Conservation (phyloP, 768 basidiomycete species). For the Cystobasidium tubakii region DNA sequence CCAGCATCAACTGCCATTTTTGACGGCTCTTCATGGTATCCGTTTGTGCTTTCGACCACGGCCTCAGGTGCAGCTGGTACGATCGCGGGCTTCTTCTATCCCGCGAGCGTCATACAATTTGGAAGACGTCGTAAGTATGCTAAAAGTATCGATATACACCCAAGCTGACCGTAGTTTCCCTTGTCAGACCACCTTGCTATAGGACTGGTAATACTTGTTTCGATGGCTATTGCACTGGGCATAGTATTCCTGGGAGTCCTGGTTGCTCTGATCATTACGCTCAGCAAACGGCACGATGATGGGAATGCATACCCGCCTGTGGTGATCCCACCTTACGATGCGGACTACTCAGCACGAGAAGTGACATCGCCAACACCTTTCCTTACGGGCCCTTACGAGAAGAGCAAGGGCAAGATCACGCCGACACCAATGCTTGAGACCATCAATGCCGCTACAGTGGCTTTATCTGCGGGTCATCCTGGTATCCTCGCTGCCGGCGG, state of each 20-base stretch:
- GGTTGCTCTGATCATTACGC: conserved; percentile 78
- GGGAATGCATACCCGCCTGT: conserved; percentile 50
- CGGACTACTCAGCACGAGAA: conserved; percentile 60
- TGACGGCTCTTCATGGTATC: conserved; percentile 74
- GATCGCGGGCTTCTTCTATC: conserved; percentile 74
- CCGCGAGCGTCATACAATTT: conserved; percentile 71
- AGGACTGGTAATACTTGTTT: conserved; percentile 91
- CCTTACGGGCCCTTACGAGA: not conserved
- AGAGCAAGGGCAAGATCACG: conserved; percentile 11
- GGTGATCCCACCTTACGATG: conserved; percentile 58
- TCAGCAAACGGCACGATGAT: conserved; percentile 76
- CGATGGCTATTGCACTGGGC: conserved; percentile 92
- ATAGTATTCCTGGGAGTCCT: conserved; percentile 81
- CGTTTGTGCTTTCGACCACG: conserved; percentile 69
- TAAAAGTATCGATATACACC: not conserved
- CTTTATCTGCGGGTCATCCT: conserved; percentile 29
- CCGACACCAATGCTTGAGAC: conserved; percentile 22
- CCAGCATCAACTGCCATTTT: conserved; percentile 78
- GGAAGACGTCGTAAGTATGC: conserved; percentile 48
- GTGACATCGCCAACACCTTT: conserved; percentile 24
- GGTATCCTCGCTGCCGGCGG: not conserved
- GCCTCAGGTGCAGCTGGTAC: conserved; percentile 64
- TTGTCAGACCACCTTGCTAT: conserved; percentile 72
- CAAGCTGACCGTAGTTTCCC: not conserved
- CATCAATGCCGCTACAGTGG: conserved; percentile 21